Base-by-base conservation (phyloP, 176 grass and related monocot genomes). In the Saccharum spontaneum region DNA sequence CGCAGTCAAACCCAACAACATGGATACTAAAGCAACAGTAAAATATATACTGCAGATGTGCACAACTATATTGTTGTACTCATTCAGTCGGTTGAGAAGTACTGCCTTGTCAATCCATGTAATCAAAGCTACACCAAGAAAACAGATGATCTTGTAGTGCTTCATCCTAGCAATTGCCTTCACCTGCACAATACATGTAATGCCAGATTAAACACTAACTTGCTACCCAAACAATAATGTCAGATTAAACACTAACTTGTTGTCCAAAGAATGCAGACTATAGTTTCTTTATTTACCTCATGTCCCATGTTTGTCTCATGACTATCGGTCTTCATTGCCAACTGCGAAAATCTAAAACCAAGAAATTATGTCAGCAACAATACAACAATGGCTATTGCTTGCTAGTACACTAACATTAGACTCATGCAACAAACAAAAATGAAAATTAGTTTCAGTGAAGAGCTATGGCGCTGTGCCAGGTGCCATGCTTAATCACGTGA, bases 11-110 rank as follows among this genome's bases (percentile, higher is more conserved):
- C 73, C 73, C 0, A 76, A 5, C 5, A 76, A 1, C 17, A 76
- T 37, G 0, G 17, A 76, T 0, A 76, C 17, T 0, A 76, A 0
- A 1, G 49, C 26, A 0, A 55, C 0, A 0, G 49, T 76, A 5
- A 76, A 31, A 0, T 55, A 76, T 0, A 55, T 1, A 0, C 0
- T 22, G 1, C 73, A 76, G 0, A 55, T 0, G 1, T 36, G 50
- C 0, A 48, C 30, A 7, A 16, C 10, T 2, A 10, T 34, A 7
- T n/a, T 30, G 4, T 33, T 36, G 10, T 37, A 36, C 2, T 37
- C 30, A 12, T 55, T 17, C 8, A 76, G 2, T 18, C 5, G 52
- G 73, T 57, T 37, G 4, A 76, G 49, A 10, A 54, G 16, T 6
- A 2, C 30, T 20, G 73, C 17, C 33, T 55, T 76, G 8, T 76